Conservation (phyloP, 495 filamentous ascomycete genomes). For the Lineolata rhizophorae region DNA sequence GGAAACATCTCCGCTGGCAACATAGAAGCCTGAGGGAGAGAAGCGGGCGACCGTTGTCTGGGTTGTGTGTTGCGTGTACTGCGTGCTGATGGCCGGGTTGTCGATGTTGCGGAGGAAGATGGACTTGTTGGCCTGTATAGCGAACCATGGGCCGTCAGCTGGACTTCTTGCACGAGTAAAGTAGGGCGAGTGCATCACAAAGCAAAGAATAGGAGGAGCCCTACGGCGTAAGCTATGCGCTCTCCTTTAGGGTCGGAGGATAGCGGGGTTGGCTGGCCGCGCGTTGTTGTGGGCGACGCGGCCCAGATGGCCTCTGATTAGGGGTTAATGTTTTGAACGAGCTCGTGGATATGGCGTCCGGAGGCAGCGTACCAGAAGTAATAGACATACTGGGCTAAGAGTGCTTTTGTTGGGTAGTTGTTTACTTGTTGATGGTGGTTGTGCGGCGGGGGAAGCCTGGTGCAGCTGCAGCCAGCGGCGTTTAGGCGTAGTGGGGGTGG, state of each 20-base stretch:
- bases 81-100: slow-evolving; percentile 54
- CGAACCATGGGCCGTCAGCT: background rate
- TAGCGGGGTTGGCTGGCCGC: slow-evolving; percentile 76
- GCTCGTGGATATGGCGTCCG: background rate
- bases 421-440: too few species aligned
- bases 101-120: slow-evolving; percentile 88
- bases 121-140: slow-evolving; percentile 67
- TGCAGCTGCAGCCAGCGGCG: too few species aligned
- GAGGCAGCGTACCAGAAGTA: background rate
- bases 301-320: slow-evolving; percentile 45
- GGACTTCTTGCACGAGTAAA: background rate
- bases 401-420: background rate
- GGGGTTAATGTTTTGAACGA: background rate
- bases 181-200: background rate
- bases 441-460: too few species aligned
- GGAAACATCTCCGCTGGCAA: slow-evolving; percentile 77
- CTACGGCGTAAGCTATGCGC: slow-evolving; percentile 80
- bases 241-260: slow-evolving; percentile 81
- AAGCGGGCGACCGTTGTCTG: slow-evolving; percentile 84
- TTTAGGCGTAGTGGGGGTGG: too few species aligned
- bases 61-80: slow-evolving; percentile 79
- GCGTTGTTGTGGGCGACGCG: slow-evolving; percentile 57
- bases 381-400: slow-evolving; percentile 1
- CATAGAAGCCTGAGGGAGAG: slow-evolving; percentile 81
- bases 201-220: slow-evolving; percentile 6